phyloP scores from a whole-genome alignment of 2,329 filamentous ascomycete species.

The Ascocoryne sarcoides region DNA sequence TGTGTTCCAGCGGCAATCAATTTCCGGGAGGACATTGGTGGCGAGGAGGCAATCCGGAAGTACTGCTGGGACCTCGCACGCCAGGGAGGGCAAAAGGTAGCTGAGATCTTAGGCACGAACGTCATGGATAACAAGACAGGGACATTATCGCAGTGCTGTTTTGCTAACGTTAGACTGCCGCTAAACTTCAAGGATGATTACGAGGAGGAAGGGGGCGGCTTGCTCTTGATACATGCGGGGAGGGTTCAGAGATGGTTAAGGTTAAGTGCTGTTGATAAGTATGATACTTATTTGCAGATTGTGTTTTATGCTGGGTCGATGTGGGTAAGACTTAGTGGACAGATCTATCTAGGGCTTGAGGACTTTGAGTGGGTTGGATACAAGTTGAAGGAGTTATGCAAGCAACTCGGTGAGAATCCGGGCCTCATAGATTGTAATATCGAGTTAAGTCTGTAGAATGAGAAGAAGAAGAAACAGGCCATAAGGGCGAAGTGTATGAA shows the following conservation, averaged over 20 bases:
- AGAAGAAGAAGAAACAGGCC: too few species aligned
- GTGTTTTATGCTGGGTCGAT: slow-evolving; percentile 48
- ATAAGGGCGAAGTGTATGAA: too few species aligned
- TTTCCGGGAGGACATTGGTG: slow-evolving; percentile 59
- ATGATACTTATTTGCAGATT: slow-evolving; percentile 56
- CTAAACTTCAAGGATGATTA: slow-evolving; percentile 32
- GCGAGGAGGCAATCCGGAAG: slow-evolving; percentile 56
- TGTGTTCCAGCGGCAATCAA: slow-evolving; percentile 65
- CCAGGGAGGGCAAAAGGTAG: slow-evolving; percentile 51
- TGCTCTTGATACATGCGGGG: too few species aligned
- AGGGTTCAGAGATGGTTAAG: slow-evolving; percentile 38
- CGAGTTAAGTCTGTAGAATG: too few species aligned
- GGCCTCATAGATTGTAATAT: too few species aligned
- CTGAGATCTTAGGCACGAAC: slow-evolving; percentile 56
- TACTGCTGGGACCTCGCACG: slow-evolving; percentile 58
- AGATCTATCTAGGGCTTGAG: slow-evolving; percentile 68
- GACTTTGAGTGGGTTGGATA: slow-evolving; percentile 67
- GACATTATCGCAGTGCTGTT: slow-evolving; percentile 55
- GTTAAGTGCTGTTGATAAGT: slow-evolving; percentile 36
- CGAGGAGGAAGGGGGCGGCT: slow-evolving; percentile 55
- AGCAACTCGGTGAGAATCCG: too few species aligned
- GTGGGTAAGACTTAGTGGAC: slow-evolving; percentile 69
- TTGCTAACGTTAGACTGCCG: slow-evolving; percentile 69
- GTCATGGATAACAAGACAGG: slow-evolving; percentile 56
- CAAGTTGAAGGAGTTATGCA: slow-evolving; percentile 36